Conservation (phyloP, 1,284 basidiomycete genomes). For the Psilocybe mexicana region DNA sequence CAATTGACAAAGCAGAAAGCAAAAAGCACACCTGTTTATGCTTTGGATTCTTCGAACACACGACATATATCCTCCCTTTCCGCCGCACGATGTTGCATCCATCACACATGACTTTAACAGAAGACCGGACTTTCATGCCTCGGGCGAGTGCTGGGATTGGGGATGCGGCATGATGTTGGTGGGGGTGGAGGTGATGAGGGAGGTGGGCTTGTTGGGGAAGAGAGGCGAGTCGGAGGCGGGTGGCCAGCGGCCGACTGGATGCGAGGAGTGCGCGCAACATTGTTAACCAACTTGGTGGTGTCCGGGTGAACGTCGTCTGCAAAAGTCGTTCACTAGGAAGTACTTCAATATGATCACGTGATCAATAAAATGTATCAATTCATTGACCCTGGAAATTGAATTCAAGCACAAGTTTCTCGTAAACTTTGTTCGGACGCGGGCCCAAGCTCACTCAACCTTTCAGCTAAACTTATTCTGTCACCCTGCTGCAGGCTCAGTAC, state of each 20-base stretch:
- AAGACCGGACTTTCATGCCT: slow-evolving; percentile 96
- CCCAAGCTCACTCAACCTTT: too few species aligned
- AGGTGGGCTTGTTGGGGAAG: slow-evolving; percentile 30
- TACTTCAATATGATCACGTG: neutral
- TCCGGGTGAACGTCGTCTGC: neutral
- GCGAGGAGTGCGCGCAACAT: slow-evolving; percentile 70
- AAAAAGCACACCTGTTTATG: slow-evolving; percentile 87
- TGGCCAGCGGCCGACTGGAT: slow-evolving; percentile 58
- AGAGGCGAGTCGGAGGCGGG: slow-evolving; percentile 48
- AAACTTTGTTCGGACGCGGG: neutral
- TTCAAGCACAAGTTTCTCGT: neutral
- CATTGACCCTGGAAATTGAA: too few species aligned
- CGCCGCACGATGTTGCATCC: slow-evolving; percentile 85
- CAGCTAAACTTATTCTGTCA: neutral
- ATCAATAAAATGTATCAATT: too few species aligned
- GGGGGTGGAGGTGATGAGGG: slow-evolving; percentile 24
- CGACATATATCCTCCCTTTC: slow-evolving; percentile 91
- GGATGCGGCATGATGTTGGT: slow-evolving; percentile 30
- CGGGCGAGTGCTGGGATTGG: slow-evolving; percentile 47
- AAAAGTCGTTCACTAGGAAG: slow-evolving; percentile 1
- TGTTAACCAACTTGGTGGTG: slow-evolving; percentile 13
- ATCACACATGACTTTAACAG: slow-evolving; percentile 92
- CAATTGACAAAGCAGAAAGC: neutral
- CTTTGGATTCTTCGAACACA: slow-evolving; percentile 94
- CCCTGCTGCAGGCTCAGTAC: slow-evolving; percentile 14